Percentiles rank a stretch among this genome's conserved stretches.
These are phyloP conservation scores for Ploettnerulaceae sp. DNA, from an alignment of 2,329 filamentous ascomycete genomes.

Conservation along the genomic window DNA sequence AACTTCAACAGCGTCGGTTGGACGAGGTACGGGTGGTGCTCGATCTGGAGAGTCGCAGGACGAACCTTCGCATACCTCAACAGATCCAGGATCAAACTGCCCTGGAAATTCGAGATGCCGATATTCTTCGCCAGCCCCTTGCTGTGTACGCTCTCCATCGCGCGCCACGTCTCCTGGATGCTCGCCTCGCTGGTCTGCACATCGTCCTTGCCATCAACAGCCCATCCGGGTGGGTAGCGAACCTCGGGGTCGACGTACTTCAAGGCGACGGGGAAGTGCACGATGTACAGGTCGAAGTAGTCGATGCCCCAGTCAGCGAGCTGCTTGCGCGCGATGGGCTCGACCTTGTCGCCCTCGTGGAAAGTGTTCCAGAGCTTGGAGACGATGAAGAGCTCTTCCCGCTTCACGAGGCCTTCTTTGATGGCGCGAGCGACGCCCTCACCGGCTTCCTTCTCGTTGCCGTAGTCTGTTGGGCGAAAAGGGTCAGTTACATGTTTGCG, in stretches of 20 bases:
- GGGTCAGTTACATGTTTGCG: constrained; percentile 3
- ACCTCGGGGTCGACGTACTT: constrained; percentile 78
- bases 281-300: constrained; percentile 85
- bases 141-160: constrained; percentile 71
- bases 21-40: constrained; percentile 85
- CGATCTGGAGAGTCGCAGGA: constrained; percentile 77
- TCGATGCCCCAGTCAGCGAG: constrained; percentile 78
- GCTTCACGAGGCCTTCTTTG: constrained; percentile 74
- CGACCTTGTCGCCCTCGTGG: constrained; percentile 74
- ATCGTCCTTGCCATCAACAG: constrained; percentile 57
- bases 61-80: constrained; percentile 70
- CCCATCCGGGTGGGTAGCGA: constrained; percentile 77
- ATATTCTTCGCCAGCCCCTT: constrained; percentile 66
- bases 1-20: constrained; percentile 67
- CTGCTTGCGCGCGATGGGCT: constrained; percentile 70
- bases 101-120: constrained; percentile 80
- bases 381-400: constrained; percentile 85
- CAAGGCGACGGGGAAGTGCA: constrained; percentile 84
- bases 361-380: constrained; percentile 93
- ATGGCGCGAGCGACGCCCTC: constrained; percentile 75
- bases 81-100: constrained; percentile 71
- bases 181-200: constrained; percentile 62
- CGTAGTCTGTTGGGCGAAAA: constrained; percentile 59
- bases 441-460: constrained; percentile 74
- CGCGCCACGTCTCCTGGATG: constrained; percentile 77